Evolutionary conservation across 768 basidiomycete genomes (phyloP).

Genomic region (Boletus rufocinnamomeus): DNA sequence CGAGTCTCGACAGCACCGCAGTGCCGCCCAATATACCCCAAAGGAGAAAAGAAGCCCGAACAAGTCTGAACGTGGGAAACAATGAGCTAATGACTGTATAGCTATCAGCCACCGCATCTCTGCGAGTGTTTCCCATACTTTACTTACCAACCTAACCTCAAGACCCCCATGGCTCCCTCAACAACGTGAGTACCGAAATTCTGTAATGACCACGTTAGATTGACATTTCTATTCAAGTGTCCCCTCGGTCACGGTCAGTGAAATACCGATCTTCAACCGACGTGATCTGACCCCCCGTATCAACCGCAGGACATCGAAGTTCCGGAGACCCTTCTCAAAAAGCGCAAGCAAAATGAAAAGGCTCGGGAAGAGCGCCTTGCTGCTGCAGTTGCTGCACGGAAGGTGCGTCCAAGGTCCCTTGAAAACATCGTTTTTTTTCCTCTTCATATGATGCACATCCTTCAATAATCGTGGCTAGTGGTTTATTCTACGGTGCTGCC

Average conservation of each 20-base stretch:
- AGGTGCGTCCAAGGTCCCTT: slow-evolving; percentile 55
- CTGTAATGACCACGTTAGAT: not conserved
- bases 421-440: slow-evolving; percentile 24
- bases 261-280: not conserved
- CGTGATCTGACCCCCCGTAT: slow-evolving; percentile 14
- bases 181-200: slow-evolving; percentile 48
- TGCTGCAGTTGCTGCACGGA: slow-evolving; percentile 81
- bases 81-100: slow-evolving; percentile 38
- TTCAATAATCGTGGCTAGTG: slow-evolving; percentile 76
- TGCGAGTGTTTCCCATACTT: slow-evolving; percentile 6
- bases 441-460: slow-evolving; percentile 75
- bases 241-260: slow-evolving; percentile 49
- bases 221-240: slow-evolving; percentile 35
- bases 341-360: slow-evolving; percentile 97
- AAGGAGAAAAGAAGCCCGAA: not conserved
- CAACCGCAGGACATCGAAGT: slow-evolving; percentile 80
- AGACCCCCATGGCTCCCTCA: slow-evolving; percentile 49
- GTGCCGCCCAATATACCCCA: not conserved
- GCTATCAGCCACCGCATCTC: slow-evolving; percentile 41
- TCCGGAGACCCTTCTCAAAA: slow-evolving; percentile 99
- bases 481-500: slow-evolving; percentile 64
- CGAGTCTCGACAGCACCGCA: not conserved
- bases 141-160: slow-evolving; percentile 39
- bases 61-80: slow-evolving; percentile 23
- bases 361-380: slow-evolving; percentile 89